Base-by-base conservation (phyloP, 345 rosid genomes). In the Acer campestre region DNA sequence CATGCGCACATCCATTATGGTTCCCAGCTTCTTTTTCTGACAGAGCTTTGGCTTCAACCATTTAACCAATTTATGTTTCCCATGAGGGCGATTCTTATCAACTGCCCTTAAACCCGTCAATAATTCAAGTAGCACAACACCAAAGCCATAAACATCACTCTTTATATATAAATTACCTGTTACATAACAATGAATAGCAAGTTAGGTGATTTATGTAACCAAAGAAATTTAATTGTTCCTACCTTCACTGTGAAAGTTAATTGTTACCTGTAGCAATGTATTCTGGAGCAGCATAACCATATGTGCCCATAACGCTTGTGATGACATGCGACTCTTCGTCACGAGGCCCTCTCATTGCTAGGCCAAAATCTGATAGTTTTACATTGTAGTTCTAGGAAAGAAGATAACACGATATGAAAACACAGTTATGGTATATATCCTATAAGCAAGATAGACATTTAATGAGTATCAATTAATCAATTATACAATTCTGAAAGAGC, bases 101-200 rank as follows among this genome's bases (percentile, higher is more conserved):
- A 85, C 67, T 18, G 89, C 88, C 70, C 94, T 79, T 71, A 76
- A 44, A 49, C 94, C 92, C 2, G 90, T 85, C 79, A 90, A 40
- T 61, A 87, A 29, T 68, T 90, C 94, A 1, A 90, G 84, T 70
- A 90, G 78, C 77, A 90, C 89, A n/a, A 88, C 92, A 0, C 92
- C 90, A 7, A 84, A 87, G 11, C 94, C 89, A 10, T 87, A 90
- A 56, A 90, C 94, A 72, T 90, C 92, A 23, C 94, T 90, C 79
- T 87, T 88, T 67, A 90, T 88, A 10, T 88, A 88, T 25, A 88
- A 74, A 79, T 88, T 90, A 51, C 92, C 94, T 87, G 79, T 62
- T 67, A 12, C 10, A 10, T 44, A 9, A 44, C 10, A 6, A 40
- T 40, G 44, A 40, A 10, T 31, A 0, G 31, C 3, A 40, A 40